Base-by-base conservation (phyloP, 2,329 filamentous ascomycete species). In the Lasiodiplodia hormozganensis region DNA sequence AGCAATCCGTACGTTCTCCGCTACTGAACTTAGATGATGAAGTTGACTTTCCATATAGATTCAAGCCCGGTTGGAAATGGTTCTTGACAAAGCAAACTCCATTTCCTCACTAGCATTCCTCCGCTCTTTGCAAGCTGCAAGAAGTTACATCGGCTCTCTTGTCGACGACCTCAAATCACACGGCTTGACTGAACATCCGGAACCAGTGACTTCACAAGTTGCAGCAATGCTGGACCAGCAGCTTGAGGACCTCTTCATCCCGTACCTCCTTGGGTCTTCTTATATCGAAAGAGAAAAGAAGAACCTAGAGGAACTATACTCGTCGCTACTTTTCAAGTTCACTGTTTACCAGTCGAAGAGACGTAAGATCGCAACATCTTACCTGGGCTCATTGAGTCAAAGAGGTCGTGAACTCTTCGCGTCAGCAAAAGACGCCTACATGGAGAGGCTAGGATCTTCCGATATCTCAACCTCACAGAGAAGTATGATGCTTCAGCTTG, bases 111-210 rank as follows among this genome's bases (percentile, higher is more conserved):
- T 99, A 36, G 94, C 96, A 1, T 99, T 97, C 77, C 82, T 99
- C 36, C 89, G 96, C 70, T 96, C 93, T 16, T 79, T 99, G 14
- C 96, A 99, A 80, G 92, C 95, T 8, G 96, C 96, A 0, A 89
- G 94, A 73, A 92, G 89, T 72, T 98, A 97, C 75, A 96, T 99
- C 73, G 91, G 92, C 71, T 85, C 90, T 6, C 81, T 99, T 28
- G 90, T 98, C 8, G 96, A 99, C 75, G 96, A 98, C 71, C 83
- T 99, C 65, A 99, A 99, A 79, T 85, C 92, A 0, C 96, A 99
- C 75, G 96, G 96, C 4, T 83, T 99, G 73, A 98, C 95, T 4
- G 96, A 99, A 76, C 92, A 98, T 74, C 96, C 96, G 0, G 96
- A 98, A 74, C 90, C 94, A 0, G 94, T 92, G 67, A 96, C 94